phyloP scores from a whole-genome alignment of 2,329 filamentous ascomycete genomes.

The Botrytis galanthina region DNA sequence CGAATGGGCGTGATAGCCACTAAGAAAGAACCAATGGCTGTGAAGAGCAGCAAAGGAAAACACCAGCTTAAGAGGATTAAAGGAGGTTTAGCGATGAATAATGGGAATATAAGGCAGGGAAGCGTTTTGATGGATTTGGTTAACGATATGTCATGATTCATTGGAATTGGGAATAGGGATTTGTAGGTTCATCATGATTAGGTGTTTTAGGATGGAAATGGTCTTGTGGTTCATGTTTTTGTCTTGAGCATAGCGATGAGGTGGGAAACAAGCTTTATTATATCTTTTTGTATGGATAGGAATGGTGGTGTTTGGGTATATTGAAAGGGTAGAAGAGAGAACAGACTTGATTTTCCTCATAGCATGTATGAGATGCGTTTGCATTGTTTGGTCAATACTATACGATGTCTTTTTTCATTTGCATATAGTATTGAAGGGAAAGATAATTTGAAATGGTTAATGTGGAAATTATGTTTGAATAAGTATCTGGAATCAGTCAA shows the following conservation, averaged over 20 bases:
- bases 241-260: conserved; percentile 8
- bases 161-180: background rate
- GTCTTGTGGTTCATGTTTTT: background rate
- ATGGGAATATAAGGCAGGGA: conserved; percentile 24
- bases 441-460: background rate
- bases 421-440: background rate
- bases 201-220: background rate
- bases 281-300: background rate
- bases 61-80: conserved; percentile 52
- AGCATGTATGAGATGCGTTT: background rate
- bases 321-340: background rate
- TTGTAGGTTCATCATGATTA: conserved; percentile 5
- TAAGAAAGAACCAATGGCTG: background rate
- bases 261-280: background rate
- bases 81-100: conserved; percentile 58
- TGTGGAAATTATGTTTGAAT: background rate
- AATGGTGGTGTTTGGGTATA: background rate
- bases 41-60: background rate
- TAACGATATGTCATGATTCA: conserved; percentile 53
- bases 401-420: background rate
- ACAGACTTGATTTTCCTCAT: background rate
- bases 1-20: background rate
- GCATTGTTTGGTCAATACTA: background rate
- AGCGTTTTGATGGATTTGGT: conserved; percentile 65
- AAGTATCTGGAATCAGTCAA: background rate